Percentiles rank a stretch among this genome's conserved stretches.
Evolutionary conservation across 1,139 yeast genomes (phyloP).

Genomic region (Yamadazyma trypodendri): DNA sequence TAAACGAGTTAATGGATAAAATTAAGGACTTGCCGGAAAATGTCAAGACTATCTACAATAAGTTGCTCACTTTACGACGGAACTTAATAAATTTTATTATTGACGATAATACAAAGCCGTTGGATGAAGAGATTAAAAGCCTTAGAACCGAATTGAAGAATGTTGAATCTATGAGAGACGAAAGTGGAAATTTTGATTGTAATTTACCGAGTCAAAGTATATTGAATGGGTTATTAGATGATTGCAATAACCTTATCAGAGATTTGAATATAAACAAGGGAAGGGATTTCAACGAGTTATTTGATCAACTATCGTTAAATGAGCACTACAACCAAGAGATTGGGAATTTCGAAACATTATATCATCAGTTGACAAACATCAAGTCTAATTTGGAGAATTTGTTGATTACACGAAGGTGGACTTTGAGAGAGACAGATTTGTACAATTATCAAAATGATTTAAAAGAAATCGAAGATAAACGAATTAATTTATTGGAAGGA

Average conservation of each 20-base stretch:
- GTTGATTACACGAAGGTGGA: slow-evolving; percentile 92
- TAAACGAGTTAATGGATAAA: slow-evolving; percentile 48
- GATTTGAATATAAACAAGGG: slow-evolving; percentile 67
- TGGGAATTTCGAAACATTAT: slow-evolving; percentile 21
- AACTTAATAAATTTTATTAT: slow-evolving; percentile 35
- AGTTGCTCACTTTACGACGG: slow-evolving; percentile 39
- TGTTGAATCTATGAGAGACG: slow-evolving; percentile 35
- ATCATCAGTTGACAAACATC: slow-evolving; percentile 51
- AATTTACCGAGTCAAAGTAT: slow-evolving; percentile 49
- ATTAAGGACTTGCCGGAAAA: slow-evolving; percentile 58
- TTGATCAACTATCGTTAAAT: slow-evolving; percentile 25
- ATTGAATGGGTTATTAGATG: slow-evolving; percentile 73
- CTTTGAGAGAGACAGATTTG: slow-evolving; percentile 90
- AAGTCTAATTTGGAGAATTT: slow-evolving; percentile 77
- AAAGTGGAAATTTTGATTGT: slow-evolving; percentile 32
- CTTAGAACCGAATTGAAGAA: slow-evolving; percentile 22
- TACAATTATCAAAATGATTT: slow-evolving; percentile 75
- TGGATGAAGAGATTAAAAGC: slow-evolving; percentile 8
- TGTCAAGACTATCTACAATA: slow-evolving; percentile 50
- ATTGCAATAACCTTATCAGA: slow-evolving; percentile 69
- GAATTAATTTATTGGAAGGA: slow-evolving; percentile 38
- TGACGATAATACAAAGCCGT: slow-evolving; percentile 12
- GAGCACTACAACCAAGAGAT: slow-evolving; percentile 17
- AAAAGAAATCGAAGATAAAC: slow-evolving; percentile 66
- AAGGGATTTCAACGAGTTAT: slow-evolving; percentile 20